Evolutionary conservation across 257 asterid genomes (phyloP).

Genomic region (Cynanchum wilfordii): DNA sequence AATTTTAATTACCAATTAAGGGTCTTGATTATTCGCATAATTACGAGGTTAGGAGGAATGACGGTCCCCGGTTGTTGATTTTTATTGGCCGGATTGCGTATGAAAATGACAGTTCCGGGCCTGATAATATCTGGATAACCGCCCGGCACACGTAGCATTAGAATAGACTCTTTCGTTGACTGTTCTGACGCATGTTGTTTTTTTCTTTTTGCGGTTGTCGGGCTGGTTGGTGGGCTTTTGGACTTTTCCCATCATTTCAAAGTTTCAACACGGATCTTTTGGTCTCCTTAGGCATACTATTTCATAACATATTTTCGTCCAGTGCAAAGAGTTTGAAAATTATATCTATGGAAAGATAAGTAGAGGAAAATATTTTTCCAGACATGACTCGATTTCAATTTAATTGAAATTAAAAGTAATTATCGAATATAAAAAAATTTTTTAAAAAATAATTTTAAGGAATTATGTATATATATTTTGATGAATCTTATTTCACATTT

Average conservation of each 20-base stretch:
- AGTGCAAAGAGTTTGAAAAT: no score
- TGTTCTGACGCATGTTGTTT: neutral
- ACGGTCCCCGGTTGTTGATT: neutral
- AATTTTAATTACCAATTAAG: neutral
- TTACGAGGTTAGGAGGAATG: conserved; percentile 6
- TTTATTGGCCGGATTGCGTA: neutral
- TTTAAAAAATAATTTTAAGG: no score
- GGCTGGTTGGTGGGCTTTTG: conserved; percentile 2
- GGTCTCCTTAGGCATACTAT: neutral
- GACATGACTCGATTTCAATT: no score
- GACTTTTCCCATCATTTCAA: neutral
- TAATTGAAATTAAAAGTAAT: no score
- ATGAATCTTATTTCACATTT: no score
- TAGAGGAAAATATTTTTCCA: no score
- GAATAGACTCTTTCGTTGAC: conserved; percentile 1
- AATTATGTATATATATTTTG: no score
- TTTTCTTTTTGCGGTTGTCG: neutral
- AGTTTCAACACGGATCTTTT: neutral
- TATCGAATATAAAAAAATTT: no score
- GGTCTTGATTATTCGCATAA: neutral
- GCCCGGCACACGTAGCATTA: conserved; percentile 17
- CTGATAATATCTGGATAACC: conserved; percentile 9
- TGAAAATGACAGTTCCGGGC: conserved; percentile 8
- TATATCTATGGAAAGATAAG: no score
- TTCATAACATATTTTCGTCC: no score